phyloP scores from a whole-genome alignment of 768 basidiomycete species.

The Russula olivacea region DNA sequence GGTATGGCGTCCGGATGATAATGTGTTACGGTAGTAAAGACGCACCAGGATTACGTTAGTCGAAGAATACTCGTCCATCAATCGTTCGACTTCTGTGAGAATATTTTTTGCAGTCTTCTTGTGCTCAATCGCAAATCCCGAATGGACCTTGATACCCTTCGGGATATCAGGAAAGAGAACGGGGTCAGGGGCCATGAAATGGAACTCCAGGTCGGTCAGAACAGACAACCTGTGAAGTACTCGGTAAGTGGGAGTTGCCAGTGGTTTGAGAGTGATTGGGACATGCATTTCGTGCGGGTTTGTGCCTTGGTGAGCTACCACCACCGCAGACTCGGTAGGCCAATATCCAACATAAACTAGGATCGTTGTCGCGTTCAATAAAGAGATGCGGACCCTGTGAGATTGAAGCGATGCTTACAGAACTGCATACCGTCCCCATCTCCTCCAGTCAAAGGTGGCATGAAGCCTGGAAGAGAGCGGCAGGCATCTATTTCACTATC shows the following conservation, averaged over 20 bases:
- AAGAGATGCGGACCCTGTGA: neutral
- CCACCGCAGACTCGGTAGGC: conserved; percentile 19
- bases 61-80: conserved; percentile 12
- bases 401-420: conserved; percentile 33
- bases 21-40: neutral
- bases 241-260: neutral
- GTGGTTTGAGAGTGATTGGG: too few species aligned
- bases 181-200: neutral
- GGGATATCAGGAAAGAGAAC: conserved; percentile 18
- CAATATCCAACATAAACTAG: conserved; percentile 25
- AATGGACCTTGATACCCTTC: conserved; percentile 4
- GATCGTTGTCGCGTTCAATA: neutral
- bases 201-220: conserved; percentile 11
- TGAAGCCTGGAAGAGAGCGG: conserved; percentile 37
- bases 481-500: conserved; percentile 35
- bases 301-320: conserved; percentile 25
- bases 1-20: neutral
- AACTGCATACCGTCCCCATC: conserved; percentile 45
- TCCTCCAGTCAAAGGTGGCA: conserved; percentile 42
- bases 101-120: conserved; percentile 17
- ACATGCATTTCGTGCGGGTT: conserved; percentile 17
- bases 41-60: conserved; percentile 19
- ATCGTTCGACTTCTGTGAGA: conserved; percentile 21
- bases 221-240: conserved; percentile 8
- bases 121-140: conserved; percentile 19